Base-by-base conservation (phyloP, 2,329 filamentous ascomycete genomes). In the Verruconis gallopava region DNA sequence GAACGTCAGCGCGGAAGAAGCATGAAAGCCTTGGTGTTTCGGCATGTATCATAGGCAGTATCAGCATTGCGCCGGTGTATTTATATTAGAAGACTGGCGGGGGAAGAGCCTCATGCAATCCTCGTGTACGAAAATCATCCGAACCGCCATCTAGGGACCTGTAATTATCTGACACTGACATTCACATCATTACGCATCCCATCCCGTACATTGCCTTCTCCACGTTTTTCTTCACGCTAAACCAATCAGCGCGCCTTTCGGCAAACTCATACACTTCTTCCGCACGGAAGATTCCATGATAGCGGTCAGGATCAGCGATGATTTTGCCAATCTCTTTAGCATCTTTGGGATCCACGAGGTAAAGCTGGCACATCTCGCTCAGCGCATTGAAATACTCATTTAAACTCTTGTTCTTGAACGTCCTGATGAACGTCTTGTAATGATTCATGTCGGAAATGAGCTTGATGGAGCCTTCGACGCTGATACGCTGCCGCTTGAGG, bases 181-280 rank as follows among this genome's bases (percentile, higher is more conserved):
- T n/a, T 42, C 40, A 96, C 86, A 95, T 96, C 34, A 93, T 56
- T 36, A 58, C 59, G 61, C 91, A 98, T 46, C 91, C 89, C 58
- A 94, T 75, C 3, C 91, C 91, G 63, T 95, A 96, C 86, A 98
- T 95, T 47, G 86, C 86, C 62, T 83, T 81, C 68, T 98, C 91
- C 4, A 98, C 91, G 48, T 86, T 77, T 49, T 75, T 77, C 65
- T 81, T 82, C 9, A 98, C 85, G 51, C 81, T 73, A 58, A 91
- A 94, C 91, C 91, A 98, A 64, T 98, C 91, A 38, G 88, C 88
- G 51, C 91, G 70, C 50, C 91, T 69, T 62, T 95, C 86, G 1
- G 89, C 91, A 65, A 93, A 98, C 66, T 96, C 89, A 54, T 94
- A 94, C 3, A 96, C 91, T 66, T 98, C 91, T 60, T 98, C 91